Evolutionary conservation across 768 basidiomycete species (phyloP).

Genomic region (Phlebiopsis gigantea): DNA sequence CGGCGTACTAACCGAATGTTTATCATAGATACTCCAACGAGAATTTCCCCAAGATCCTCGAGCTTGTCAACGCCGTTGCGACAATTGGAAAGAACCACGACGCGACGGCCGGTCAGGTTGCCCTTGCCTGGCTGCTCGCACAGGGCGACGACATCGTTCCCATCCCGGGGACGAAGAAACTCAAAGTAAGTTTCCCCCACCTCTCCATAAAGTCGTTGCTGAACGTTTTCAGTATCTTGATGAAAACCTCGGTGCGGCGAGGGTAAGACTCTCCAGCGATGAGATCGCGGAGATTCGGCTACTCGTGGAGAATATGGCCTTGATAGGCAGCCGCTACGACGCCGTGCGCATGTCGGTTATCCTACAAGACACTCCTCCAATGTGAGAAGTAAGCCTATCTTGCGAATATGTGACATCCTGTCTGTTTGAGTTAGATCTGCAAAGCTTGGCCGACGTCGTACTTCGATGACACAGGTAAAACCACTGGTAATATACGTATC

Average conservation of each 20-base stretch:
- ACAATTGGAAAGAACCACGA: conserved; percentile 15
- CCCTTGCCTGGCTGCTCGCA: conserved; percentile 27
- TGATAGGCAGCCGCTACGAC: conserved; percentile 32
- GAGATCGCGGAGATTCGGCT: conserved; percentile 25
- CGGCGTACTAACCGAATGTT: too few relatives aligned
- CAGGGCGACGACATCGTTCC: conserved; percentile 28
- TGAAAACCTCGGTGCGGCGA: conserved; percentile 26
- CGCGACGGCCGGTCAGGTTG: conserved; percentile 29
- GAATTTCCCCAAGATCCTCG: conserved; percentile 38
- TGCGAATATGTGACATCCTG: too few relatives aligned
- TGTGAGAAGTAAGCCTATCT: too few relatives aligned
- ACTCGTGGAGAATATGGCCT: conserved; percentile 21
- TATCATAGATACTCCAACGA: conserved; percentile 22
- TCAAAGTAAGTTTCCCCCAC: conserved; percentile 14
- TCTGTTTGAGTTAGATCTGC: too few relatives aligned
- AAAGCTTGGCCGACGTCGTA: too few relatives aligned
- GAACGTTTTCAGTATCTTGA: conserved; percentile 23
- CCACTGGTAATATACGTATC: too few relatives aligned
- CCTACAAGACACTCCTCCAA: conserved; percentile 31
- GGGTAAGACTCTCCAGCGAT: conserved; percentile 20
- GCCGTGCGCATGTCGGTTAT: conserved; percentile 19
- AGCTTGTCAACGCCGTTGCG: conserved; percentile 15
- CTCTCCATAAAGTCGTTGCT: neutral
- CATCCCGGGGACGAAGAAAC: conserved; percentile 19
- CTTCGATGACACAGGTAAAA: too few relatives aligned